Evolutionary conservation across 1,284 basidiomycete species (phyloP).

Genomic region (Sutorius eximius): DNA sequence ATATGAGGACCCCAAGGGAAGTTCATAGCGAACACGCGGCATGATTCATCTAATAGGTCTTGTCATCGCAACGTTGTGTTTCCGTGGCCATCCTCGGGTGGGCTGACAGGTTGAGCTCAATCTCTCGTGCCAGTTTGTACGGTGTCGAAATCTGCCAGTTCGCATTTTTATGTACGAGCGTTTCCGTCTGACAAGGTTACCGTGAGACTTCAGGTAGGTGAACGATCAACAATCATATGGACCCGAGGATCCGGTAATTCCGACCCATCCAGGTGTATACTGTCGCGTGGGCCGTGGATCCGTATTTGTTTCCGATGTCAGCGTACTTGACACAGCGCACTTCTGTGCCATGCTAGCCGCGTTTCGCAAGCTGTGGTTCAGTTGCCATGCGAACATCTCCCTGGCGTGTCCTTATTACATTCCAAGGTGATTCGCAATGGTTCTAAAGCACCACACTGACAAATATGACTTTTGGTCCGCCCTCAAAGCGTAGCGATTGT

Average conservation of each 20-base stretch:
- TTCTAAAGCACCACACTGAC: background rate
- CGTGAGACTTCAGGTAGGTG: background rate
- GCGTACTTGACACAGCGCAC: background rate
- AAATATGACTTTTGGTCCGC: background rate
- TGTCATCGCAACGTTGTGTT: conserved; percentile 6
- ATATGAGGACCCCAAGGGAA: background rate
- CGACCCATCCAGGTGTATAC: background rate
- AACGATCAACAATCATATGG: background rate
- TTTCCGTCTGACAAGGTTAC: background rate
- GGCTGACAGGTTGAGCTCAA: background rate
- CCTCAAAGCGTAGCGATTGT: background rate
- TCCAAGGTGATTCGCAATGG: background rate
- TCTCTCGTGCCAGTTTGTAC: conserved; percentile 8
- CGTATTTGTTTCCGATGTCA: background rate
- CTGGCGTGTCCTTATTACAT: background rate
- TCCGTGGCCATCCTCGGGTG: background rate
- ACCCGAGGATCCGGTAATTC: background rate
- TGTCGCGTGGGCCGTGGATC: background rate
- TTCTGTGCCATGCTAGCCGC: background rate
- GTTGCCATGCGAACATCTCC: background rate
- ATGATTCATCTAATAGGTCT: conserved; percentile 1
- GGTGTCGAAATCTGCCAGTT: conserved; percentile 3
- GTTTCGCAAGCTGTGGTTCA: background rate
- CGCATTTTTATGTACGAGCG: background rate
- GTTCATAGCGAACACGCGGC: background rate